Percentiles rank a stretch among this genome's conserved stretches.
phyloP scores from a whole-genome alignment of 495 filamentous ascomycete genomes.

The Aspergillus kassunensis region DNA sequence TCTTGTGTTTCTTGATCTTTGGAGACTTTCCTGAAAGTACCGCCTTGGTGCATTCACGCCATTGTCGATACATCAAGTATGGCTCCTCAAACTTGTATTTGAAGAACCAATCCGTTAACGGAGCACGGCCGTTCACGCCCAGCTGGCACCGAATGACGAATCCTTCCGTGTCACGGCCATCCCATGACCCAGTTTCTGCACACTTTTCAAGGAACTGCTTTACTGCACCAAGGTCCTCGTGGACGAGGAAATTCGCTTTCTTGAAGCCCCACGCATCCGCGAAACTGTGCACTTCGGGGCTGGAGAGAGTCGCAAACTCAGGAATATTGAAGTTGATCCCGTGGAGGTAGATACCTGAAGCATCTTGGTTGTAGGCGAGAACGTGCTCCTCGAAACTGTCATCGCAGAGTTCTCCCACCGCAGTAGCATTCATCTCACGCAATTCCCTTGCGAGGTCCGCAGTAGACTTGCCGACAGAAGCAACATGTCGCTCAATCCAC shows the following conservation, averaged over 20 bases:
- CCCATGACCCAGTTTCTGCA: slow-evolving; percentile 80
- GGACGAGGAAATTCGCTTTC: slow-evolving; percentile 75
- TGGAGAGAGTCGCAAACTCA: slow-evolving; percentile 79
- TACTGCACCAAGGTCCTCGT: slow-evolving; percentile 67
- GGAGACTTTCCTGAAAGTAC: slow-evolving; percentile 73
- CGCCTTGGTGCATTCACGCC: slow-evolving; percentile 94
- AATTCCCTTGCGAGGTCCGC: slow-evolving; percentile 72
- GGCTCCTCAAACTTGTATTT: slow-evolving; percentile 99
- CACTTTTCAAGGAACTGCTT: slow-evolving; percentile 76
- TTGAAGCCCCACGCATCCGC: slow-evolving; percentile 93
- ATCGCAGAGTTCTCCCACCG: slow-evolving; percentile 95
- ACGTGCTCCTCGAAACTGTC: slow-evolving; percentile 97
- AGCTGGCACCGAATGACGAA: slow-evolving; percentile 92
- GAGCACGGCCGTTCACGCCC: slow-evolving; percentile 38
- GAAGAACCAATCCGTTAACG: slow-evolving; percentile 93
- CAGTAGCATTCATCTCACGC: slow-evolving; percentile 78
- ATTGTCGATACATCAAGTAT: slow-evolving; percentile 96
- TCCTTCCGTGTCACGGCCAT: slow-evolving; percentile 88
- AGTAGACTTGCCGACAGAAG: slow-evolving; percentile 66
- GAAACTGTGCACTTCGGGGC: slow-evolving; percentile 75
- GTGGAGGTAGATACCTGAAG: slow-evolving; percentile 90
- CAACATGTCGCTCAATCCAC: slow-evolving; percentile 80
- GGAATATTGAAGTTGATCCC: slow-evolving; percentile 94
- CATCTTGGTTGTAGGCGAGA: slow-evolving; percentile 76
- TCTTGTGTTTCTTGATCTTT: slow-evolving; percentile 76